Base-by-base conservation (phyloP, 2,329 filamentous ascomycete genomes). In the Nannizziopsis barbatae region DNA sequence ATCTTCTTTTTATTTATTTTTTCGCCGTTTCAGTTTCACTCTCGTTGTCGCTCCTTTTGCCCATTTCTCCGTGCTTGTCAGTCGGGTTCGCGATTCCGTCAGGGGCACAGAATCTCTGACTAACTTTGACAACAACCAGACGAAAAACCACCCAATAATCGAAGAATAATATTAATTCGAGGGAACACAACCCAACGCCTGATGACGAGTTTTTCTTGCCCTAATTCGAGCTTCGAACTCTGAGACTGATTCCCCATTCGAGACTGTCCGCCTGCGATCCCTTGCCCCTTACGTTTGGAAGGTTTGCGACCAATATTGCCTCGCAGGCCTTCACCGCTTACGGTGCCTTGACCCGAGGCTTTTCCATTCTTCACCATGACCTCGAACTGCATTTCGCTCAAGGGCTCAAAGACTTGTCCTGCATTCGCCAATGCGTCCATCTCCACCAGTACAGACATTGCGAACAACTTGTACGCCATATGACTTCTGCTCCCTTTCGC, bases 341-440 rank as follows among this genome's bases (percentile, higher is more conserved):
- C 14, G 42, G 20, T n/a, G 30, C 12, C 18, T 7, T 10, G 30
- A 9, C 14, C 43, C 32, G 35, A n/a, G n/a, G 11, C 32, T 5
- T 5, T 10, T 14, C 30, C 11, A 20, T 56, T 30, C 39, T 8
- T 30, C 45, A 36, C 52, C 43, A 69, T 69, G 66, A 54, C 63
- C 20, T 55, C 45, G 52, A 61, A 68, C 62, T 73, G 86, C 63
- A 76, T 92, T 57, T 81, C 86, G 22, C 74, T 93, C 32, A 67
- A 76, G 49, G 80, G 75, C 52, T 90, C 86, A 30, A 81, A 73
- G 4, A 67, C 74, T 47, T 93, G 86, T 65, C 73, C 81, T 41
- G 83, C 85, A 2, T 93, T 88, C 64, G 74, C 76, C 62, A 72
- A 74, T 36, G 79, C 85, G 5, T 87, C 84, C 0, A 73, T 93